phyloP scores from a whole-genome alignment of 345 rosid genomes.

The Microthlaspi erraticum region DNA sequence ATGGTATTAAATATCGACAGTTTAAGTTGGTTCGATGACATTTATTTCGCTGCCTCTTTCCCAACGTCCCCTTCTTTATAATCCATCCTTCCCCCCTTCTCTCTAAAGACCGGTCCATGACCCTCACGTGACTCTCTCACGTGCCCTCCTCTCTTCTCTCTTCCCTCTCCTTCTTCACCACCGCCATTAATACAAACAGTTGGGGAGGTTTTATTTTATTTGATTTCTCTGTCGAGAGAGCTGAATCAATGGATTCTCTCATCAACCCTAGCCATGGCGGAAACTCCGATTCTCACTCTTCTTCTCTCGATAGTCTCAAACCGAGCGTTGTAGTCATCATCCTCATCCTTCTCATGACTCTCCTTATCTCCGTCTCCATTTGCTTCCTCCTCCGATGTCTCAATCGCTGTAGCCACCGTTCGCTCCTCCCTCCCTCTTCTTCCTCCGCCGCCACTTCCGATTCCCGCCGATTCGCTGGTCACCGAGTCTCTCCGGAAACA shows the following conservation, averaged over 20 bases:
- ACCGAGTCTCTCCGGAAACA: conserved; percentile 60
- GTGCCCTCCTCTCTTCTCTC: conserved; percentile 3
- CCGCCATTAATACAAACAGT: conserved; percentile 38
- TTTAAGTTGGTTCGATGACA: conserved; percentile 38
- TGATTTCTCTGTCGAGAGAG: background rate
- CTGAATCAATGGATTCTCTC: conserved; percentile 29
- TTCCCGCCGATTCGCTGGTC: conserved; percentile 43
- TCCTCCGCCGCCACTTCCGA: conserved; percentile 41
- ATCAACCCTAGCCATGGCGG: conserved; percentile 28
- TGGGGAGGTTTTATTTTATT: background rate
- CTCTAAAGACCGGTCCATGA: conserved; percentile 33
- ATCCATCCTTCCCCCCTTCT: background rate
- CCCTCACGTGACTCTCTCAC: conserved; percentile 44
- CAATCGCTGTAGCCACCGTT: conserved; percentile 58
- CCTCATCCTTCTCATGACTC: conserved; percentile 61
- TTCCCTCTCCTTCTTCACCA: conserved; percentile 18
- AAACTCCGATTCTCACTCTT: conserved; percentile 19
- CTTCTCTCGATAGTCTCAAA: conserved; percentile 57
- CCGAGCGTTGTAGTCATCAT: conserved; percentile 67
- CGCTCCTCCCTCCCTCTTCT: conserved; percentile 11
- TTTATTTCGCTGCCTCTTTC: conserved; percentile 42
- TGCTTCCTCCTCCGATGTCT: conserved; percentile 77
- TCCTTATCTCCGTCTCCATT: conserved; percentile 66
- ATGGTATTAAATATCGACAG: conserved; percentile 32
- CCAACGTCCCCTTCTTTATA: conserved; percentile 21